Percentiles rank a stretch among this genome's conserved stretches.
Conservation (phyloP, 208 protist genomes). For the Paratrypanosoma confusum region DNA sequence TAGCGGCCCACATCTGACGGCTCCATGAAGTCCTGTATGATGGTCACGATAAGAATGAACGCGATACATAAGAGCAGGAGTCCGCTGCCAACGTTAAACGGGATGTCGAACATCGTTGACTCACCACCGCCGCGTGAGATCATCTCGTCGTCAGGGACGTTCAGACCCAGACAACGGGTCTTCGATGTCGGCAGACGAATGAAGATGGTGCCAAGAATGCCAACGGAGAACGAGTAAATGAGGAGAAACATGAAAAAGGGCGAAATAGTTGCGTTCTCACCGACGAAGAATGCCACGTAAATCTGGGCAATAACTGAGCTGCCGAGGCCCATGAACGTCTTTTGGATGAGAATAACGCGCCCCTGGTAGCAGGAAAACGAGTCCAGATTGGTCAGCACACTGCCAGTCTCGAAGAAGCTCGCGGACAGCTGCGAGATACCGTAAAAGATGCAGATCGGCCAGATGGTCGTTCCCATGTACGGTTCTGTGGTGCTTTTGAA, state of each 20-base stretch:
- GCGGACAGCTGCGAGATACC: conserved; percentile 68
- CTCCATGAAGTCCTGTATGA: conserved; percentile 38
- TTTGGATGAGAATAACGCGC: conserved; percentile 70
- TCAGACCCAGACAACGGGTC: conserved; percentile 54
- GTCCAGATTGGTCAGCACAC: conserved; percentile 61
- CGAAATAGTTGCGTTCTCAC: conserved; percentile 18
- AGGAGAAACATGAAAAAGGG: conserved; percentile 59
- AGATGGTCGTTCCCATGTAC: conserved; percentile 21
- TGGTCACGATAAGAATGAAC: conserved; percentile 32
- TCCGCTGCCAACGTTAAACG: conserved; percentile 48
- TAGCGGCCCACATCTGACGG: conserved; percentile 14
- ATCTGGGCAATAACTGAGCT: conserved; percentile 64
- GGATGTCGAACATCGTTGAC: conserved; percentile 31
- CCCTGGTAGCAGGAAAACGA: conserved; percentile 67
- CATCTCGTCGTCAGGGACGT: conserved; percentile 36
- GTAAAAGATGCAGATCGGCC: conserved; percentile 53
- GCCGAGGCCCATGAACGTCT: conserved; percentile 81
- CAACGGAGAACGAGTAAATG: conserved; percentile 37
- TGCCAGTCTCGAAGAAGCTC: conserved; percentile 73
- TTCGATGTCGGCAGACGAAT: conserved; percentile 33
- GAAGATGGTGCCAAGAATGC: conserved; percentile 33
- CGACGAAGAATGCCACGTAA: conserved; percentile 64
- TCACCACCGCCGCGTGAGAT: conserved; percentile 34
- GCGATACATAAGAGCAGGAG: conserved; percentile 33
- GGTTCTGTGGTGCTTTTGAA: conserved; percentile 31